phyloP scores from a whole-genome alignment of 2,329 filamentous ascomycete genomes.

The Penicillium sp. region DNA sequence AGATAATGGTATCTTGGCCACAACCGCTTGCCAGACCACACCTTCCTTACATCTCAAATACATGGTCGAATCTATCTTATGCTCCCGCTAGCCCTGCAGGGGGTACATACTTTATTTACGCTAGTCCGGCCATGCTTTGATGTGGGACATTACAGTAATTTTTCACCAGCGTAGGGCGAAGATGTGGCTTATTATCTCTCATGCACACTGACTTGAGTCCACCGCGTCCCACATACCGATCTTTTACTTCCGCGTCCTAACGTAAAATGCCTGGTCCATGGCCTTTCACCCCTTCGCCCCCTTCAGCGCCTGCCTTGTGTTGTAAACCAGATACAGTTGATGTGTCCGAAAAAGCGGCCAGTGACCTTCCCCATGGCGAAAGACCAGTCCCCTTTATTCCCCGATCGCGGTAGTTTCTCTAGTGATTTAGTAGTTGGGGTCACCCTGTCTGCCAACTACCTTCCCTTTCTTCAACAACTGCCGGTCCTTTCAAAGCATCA shows the following conservation, averaged over 20 bases:
- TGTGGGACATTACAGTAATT: constrained; percentile 5
- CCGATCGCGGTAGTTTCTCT: not conserved
- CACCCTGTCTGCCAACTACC: not conserved
- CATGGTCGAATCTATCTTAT: not conserved
- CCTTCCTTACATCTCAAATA: constrained; percentile 3
- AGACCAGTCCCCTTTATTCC: constrained; percentile 3
- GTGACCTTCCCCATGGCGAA: not conserved
- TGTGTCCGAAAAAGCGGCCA: not conserved
- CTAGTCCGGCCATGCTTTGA: not conserved
- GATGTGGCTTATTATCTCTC: not conserved
- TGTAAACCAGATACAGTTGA: constrained; percentile 1
- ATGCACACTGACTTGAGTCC: not conserved
- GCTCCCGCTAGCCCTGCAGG: not conserved
- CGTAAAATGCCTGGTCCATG: constrained; percentile 1
- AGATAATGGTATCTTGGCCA: not conserved
- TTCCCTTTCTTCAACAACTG: not conserved
- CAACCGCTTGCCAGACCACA: too few species aligned
- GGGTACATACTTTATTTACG: constrained; percentile 3
- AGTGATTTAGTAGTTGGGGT: not conserved
- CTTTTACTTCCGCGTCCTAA: not conserved
- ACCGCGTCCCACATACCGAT: constrained; percentile 8
- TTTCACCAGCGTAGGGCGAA: not conserved
- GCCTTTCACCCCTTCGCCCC: constrained; percentile 7
- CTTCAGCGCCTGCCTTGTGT: not conserved
- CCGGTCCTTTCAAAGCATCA: not conserved